phyloP scores from a whole-genome alignment of 768 basidiomycete species.

The Podaxis rugospora region DNA sequence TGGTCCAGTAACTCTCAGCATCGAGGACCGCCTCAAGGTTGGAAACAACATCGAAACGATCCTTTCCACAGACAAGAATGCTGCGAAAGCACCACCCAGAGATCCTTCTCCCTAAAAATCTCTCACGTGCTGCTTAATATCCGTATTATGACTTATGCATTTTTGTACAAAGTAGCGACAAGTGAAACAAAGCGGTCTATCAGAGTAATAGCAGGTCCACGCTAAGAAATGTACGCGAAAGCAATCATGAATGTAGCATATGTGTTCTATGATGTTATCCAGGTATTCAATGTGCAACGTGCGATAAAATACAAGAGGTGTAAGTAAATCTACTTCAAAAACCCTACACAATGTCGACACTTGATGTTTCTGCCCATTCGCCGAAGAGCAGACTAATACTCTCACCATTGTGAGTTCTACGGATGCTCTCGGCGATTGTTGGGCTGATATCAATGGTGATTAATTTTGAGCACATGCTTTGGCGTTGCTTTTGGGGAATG shows the following conservation, averaged over 20 bases:
- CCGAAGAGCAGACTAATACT: constrained; percentile 87
- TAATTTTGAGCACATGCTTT: constrained; percentile 64
- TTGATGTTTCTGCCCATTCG: constrained; percentile 64
- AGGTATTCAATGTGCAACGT: background rate
- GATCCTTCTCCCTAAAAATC: constrained; percentile 7
- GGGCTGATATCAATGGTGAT: constrained; percentile 88
- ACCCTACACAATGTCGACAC: constrained; percentile 31
- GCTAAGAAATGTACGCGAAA: background rate
- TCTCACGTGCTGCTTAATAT: background rate
- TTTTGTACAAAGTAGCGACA: background rate
- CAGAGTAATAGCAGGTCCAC: background rate
- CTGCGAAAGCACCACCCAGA: constrained; percentile 55
- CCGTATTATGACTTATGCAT: background rate
- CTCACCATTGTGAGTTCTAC: constrained; percentile 92
- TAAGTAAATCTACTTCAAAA: background rate
- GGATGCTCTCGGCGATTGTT: constrained; percentile 93
- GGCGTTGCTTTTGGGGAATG: constrained; percentile 77
- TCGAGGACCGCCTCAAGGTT: constrained; percentile 58
- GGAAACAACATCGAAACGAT: constrained; percentile 60
- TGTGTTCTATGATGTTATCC: background rate
- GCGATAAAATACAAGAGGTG: constrained; percentile 1
- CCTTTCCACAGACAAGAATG: constrained; percentile 59
- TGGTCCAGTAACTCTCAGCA: constrained; percentile 42
- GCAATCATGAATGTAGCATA: background rate
- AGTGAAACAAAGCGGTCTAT: background rate